Conservation (phyloP, 2,329 filamentous ascomycete genomes). For the Stagonosporopsis rhizophila region DNA sequence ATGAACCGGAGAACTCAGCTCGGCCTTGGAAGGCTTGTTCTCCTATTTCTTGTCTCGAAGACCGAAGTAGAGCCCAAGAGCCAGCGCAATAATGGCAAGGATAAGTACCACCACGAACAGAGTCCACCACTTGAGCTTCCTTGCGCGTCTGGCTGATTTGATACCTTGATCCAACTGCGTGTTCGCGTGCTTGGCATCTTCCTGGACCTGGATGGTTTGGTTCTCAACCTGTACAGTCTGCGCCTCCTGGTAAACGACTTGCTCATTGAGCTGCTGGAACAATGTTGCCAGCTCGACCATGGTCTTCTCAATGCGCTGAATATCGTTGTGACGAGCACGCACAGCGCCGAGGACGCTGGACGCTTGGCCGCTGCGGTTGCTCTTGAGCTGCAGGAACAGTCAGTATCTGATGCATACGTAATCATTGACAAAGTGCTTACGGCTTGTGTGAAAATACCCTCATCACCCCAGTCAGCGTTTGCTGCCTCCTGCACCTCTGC, state of each 20-base stretch:
- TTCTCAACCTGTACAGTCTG: constrained; percentile 68
- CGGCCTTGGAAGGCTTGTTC: background rate
- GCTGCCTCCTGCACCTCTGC: constrained; percentile 73
- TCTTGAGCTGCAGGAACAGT: constrained; percentile 66
- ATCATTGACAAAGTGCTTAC: constrained; percentile 59
- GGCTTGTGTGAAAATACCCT: constrained; percentile 82
- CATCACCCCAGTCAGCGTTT: constrained; percentile 75
- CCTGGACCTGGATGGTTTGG: constrained; percentile 69
- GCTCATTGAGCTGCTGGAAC: constrained; percentile 76
- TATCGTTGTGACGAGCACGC: constrained; percentile 81
- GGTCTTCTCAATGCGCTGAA: constrained; percentile 79
- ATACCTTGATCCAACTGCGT: constrained; percentile 73
- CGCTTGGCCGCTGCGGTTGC: constrained; percentile 76
- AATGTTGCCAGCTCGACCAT: constrained; percentile 72
- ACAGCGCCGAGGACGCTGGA: constrained; percentile 78
- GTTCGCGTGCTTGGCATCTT: constrained; percentile 74
- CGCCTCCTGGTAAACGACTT: constrained; percentile 75
- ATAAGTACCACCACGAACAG: constrained; percentile 63
- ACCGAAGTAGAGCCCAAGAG: constrained; percentile 59
- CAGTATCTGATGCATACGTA: background rate
- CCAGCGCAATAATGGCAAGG: constrained; percentile 57
- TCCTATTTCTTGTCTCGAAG: constrained; percentile 34
- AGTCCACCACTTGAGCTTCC: constrained; percentile 85
- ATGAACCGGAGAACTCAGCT: background rate
- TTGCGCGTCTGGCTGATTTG: constrained; percentile 68